A percentile compares a stretch with the other conserved stretches of the same genome.
These are phyloP conservation scores for Cercospora janseana DNA, from an alignment of 2,329 filamentous ascomycete species.

Conservation along the genomic window DNA sequence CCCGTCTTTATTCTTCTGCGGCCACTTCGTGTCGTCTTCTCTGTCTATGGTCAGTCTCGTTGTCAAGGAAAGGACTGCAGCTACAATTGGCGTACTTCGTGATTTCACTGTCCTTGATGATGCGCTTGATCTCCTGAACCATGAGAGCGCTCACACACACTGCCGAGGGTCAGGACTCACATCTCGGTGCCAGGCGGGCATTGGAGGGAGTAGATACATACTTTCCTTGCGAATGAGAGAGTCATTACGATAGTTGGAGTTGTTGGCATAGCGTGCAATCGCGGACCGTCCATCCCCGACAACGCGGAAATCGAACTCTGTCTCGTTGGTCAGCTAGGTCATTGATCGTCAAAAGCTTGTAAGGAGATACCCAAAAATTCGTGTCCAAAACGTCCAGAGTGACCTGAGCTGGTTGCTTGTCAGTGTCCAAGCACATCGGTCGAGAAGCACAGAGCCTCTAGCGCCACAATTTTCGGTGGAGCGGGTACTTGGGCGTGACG, in stretches of 20 bases:
- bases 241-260: slow-evolving; percentile 98
- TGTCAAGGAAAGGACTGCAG: neutral
- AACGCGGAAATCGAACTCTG: slow-evolving; percentile 95
- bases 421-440: slow-evolving; percentile 11
- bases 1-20: slow-evolving; percentile 98
- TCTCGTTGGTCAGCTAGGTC: slow-evolving; percentile 15
- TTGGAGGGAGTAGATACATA: too few relatives aligned
- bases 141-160: slow-evolving; percentile 94
- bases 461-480: too few relatives aligned
- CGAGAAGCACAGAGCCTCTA: too few relatives aligned
- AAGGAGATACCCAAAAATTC: slow-evolving; percentile 81
- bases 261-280: slow-evolving; percentile 95
- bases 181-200: too few relatives aligned
- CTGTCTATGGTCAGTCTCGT: slow-evolving; percentile 45
- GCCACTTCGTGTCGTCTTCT: slow-evolving; percentile 98
- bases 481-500: too few relatives aligned
- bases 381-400: slow-evolving; percentile 95
- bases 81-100: slow-evolving; percentile 66
- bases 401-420: slow-evolving; percentile 71
- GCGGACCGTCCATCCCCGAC: slow-evolving; percentile 91
- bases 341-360: neutral
- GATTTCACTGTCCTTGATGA: slow-evolving; percentile 96
- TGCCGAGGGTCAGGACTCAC: slow-evolving; percentile 44
- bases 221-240: slow-evolving; percentile 99
- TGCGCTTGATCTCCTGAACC: slow-evolving; percentile 92